Evolutionary conservation across 108 stramenopile genomes (phyloP), one percentile per base, ranked within the genome.

Genomic region (Skeletonema marinoi): DNA sequence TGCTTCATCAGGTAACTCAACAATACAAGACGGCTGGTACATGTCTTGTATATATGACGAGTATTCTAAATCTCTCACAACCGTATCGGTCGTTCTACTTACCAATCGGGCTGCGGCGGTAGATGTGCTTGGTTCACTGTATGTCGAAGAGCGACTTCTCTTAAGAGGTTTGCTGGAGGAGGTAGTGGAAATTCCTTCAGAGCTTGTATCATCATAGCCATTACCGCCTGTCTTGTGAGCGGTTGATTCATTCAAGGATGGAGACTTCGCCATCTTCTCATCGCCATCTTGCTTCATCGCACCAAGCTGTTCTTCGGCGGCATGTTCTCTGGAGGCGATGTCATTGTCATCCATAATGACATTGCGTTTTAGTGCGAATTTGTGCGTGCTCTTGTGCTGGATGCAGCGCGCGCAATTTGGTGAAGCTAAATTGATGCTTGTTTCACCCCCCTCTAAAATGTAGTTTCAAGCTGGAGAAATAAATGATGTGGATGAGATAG

Each of bases 21-120:
- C 69, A 36, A 81, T 59, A 56, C 80, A 81, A 42, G 73, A 81
- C 54, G 54, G 25, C 19, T 9, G 25, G 54, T 29, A 56, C 54
- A 56, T 25, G 25, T 56, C 54, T 56, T 56, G 54, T 10, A 6
- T 56, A 25, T 56, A 25, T 7, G 54, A 21, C 25, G 54, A 56
- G 54, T 56, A 56, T 56, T 56, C 54, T 29, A 56, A 2, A 29
- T 25, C 54, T 25, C 25, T 56, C 7, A 56, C 54, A 56, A 56
- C 54, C 8, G 25, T 25, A 25, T 25, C 25, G 9, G 9, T 25
- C 21, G 25, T 0, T 56, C 54, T 25, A 56, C 9, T 56, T 25
- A n/a, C 17, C 25, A 56, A 21, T 56, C 21, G 54, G 25, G 21
- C 54, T 1, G 54, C 10, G 25, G 21, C 54, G 6, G 54, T 25